Base-by-base conservation (phyloP, 768 basidiomycete species). In the Dacryopinax spathularia region DNA sequence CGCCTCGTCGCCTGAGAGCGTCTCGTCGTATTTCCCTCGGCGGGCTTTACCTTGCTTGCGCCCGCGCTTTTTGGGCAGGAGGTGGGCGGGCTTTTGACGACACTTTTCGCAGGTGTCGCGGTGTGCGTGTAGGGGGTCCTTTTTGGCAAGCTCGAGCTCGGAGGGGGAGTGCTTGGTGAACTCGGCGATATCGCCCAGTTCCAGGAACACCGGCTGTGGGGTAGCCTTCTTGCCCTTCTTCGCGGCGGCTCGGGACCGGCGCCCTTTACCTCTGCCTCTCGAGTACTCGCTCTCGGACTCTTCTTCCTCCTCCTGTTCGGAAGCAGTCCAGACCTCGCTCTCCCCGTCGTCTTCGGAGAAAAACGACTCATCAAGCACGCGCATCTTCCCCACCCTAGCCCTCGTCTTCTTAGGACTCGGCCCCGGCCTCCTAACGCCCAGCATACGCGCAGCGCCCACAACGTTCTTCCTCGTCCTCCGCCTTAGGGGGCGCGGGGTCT, bases 61-160 rank as follows among this genome's bases (percentile, higher is more conserved):
- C 39, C 68, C 71, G 60, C 71, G 72, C 56, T 69, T 64, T 22
- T 61, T 63, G 60, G 87, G 68, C 37, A 80, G 75, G 34, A 76
- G 66, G 69, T 90, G 84, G 27, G 85, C 79, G 2, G 89, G 87
- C 39, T 66, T 67, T 22, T 74, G 72, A 64, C 83, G 82, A 65
- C 89, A 91, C 70, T 83, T 91, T 71, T 89, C 88, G 71, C 89
- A 91, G 0, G 80, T 72, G 43, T 73, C 66, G 56, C 87, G 79
- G 73, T 91, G 89, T 13, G 72, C 74, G n/a, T 82, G 73, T 60
- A 89, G 75, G 22, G 78, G 70, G n/a, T 73, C 79, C 29, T 15
- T 6, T 9, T 31, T 25, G 9, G 48, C 22, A 10, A 56, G 25
- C 18, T 56, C 25, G 13, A 22, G 48, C 31, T 56, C 48, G 4